phyloP scores from a whole-genome alignment of 2,329 filamentous ascomycete species.

The Trichoderma afroharzianum region DNA sequence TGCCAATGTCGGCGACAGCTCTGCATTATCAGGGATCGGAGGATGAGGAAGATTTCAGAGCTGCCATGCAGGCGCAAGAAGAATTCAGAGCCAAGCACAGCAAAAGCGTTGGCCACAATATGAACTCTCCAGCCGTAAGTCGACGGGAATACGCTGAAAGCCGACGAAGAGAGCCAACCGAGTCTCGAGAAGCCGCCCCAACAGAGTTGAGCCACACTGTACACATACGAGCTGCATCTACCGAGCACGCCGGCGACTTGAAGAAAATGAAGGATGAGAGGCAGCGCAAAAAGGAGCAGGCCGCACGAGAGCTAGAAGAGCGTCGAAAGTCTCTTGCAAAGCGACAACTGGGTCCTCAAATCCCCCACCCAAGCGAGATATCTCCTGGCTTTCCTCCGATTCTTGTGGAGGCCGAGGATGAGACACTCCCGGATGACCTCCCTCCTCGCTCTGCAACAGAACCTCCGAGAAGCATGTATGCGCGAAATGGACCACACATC shows the following conservation, averaged over 20 bases:
- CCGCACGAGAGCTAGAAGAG: slow-evolving; percentile 83
- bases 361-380: slow-evolving; percentile 67
- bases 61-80: slow-evolving; percentile 52
- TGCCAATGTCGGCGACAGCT: slow-evolving; percentile 63
- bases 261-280: slow-evolving; percentile 57
- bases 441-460: slow-evolving; percentile 63
- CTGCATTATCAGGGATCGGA: slow-evolving; percentile 45
- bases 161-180: slow-evolving; percentile 32
- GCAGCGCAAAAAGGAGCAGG: slow-evolving; percentile 66
- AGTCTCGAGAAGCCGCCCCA: slow-evolving; percentile 32
- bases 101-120: slow-evolving; percentile 46
- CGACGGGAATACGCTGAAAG: slow-evolving; percentile 39
- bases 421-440: slow-evolving; percentile 40
- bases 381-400: slow-evolving; percentile 26
- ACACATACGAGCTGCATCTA: slow-evolving; percentile 37
- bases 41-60: slow-evolving; percentile 61
- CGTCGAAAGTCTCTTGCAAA: slow-evolving; percentile 79
- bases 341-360: slow-evolving; percentile 73
- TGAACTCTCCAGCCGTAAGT: slow-evolving; percentile 34
- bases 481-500: slow-evolving; percentile 51
- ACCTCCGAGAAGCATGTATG: slow-evolving; percentile 52
- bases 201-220: neutral
- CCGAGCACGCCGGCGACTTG: slow-evolving; percentile 52
- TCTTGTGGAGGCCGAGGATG: slow-evolving; percentile 43
- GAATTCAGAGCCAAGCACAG: slow-evolving; percentile 53